phyloP scores from a whole-genome alignment of 2,329 filamentous ascomycete genomes.

The Aspergillus carbonarius region DNA sequence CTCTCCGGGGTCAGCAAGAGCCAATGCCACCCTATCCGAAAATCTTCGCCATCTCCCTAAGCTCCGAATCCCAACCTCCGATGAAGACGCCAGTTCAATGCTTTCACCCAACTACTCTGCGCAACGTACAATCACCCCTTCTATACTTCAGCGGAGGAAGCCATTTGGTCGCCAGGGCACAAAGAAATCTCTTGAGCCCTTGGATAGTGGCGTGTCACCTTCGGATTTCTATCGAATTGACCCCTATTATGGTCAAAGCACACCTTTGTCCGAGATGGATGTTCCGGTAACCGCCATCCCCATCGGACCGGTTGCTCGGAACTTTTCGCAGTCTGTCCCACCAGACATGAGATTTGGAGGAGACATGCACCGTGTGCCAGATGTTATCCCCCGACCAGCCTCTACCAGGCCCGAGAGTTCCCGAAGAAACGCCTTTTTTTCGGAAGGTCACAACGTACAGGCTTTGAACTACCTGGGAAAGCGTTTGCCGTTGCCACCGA shows the following conservation, averaged over 20 bases:
- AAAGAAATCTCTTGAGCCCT: slow-evolving; percentile 23
- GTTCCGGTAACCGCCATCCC: slow-evolving; percentile 75
- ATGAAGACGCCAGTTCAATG: slow-evolving; percentile 25
- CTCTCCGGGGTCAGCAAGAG: slow-evolving; percentile 7
- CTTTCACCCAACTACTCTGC: slow-evolving; percentile 23
- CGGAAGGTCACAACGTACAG: slow-evolving; percentile 11
- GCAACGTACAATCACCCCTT: slow-evolving; percentile 33
- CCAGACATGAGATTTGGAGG: slow-evolving; percentile 85
- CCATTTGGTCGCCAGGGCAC: slow-evolving; percentile 27
- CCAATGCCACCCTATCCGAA: slow-evolving; percentile 30
- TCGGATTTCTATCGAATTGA: slow-evolving; percentile 58
- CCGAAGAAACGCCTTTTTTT: slow-evolving; percentile 23
- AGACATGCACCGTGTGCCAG: slow-evolving; percentile 30
- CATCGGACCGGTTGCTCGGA: slow-evolving; percentile 70
- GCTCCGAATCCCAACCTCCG: slow-evolving; percentile 55
- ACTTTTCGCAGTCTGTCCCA: slow-evolving; percentile 84
- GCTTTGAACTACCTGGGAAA: slow-evolving; percentile 33
- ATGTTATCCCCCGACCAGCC: slow-evolving; percentile 48
- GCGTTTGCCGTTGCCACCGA: slow-evolving; percentile 22
- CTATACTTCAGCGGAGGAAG: slow-evolving; percentile 17
- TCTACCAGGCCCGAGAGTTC: slow-evolving; percentile 45
- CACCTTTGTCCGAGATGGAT: slow-evolving; percentile 91
- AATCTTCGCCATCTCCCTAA: slow-evolving; percentile 57
- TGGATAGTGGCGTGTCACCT: slow-evolving; percentile 42
- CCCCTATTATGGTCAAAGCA: slow-evolving; percentile 61